Percentiles rank a stretch among this genome's conserved stretches.
phyloP scores from a whole-genome alignment of 1,139 yeast genomes.

The Spathaspora sp. region DNA sequence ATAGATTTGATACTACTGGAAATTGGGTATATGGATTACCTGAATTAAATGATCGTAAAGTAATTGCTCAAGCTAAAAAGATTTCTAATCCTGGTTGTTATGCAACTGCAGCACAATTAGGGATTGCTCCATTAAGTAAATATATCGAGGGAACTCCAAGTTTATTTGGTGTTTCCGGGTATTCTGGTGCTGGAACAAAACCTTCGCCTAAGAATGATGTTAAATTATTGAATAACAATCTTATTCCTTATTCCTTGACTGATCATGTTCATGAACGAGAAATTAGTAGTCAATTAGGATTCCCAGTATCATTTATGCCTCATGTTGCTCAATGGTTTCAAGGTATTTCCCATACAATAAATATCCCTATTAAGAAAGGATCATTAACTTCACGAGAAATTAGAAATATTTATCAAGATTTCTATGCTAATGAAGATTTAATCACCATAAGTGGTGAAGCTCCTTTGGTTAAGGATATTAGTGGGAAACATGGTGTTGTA shows the following conservation, averaged over 20 bases:
- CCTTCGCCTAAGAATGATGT: conserved; percentile 95
- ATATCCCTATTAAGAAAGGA: conserved; percentile 75
- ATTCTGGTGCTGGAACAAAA: conserved; percentile 98
- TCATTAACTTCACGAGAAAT: conserved; percentile 78
- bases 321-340: conserved; percentile 99
- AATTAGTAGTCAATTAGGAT: conserved; percentile 76
- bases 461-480: conserved; percentile 86
- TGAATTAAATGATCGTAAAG: conserved; percentile 63
- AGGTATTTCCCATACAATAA: conserved; percentile 90
- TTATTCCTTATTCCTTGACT: conserved; percentile 93
- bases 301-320: conserved; percentile 85
- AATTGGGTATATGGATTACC: conserved; percentile 96
- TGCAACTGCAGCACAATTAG: conserved; percentile 95
- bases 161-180: conserved; percentile 94
- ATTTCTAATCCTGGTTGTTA: conserved; percentile 98
- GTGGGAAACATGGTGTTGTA: conserved; percentile 92
- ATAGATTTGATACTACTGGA: conserved; percentile 83
- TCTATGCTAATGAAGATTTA: conserved; percentile 84
- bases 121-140: conserved; percentile 79
- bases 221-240: conserved; percentile 68
- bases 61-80: conserved; percentile 71
- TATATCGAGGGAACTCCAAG: conserved; percentile 71
- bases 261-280: conserved; percentile 97
- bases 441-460: conserved; percentile 86
- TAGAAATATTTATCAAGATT: conserved; percentile 81